A percentile compares a stretch with the other conserved stretches of the same genome.
Conservation (phyloP, 257 asterid species). For the Schizonepeta tenuifolia region DNA sequence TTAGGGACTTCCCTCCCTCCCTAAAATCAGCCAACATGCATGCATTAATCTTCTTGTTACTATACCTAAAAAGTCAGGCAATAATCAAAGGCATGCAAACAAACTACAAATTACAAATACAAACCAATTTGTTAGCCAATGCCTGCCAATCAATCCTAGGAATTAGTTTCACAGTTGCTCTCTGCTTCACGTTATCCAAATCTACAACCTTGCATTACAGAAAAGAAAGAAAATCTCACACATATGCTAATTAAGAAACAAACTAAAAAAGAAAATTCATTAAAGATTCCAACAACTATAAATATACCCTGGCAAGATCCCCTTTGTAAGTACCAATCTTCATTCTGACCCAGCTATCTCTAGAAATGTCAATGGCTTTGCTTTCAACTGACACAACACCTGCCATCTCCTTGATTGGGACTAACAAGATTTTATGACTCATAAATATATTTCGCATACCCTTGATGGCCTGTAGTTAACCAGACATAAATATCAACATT, state of each 20-base stretch:
- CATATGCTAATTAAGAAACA: neutral
- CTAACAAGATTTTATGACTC: slow-evolving; percentile 61
- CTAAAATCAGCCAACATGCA: slow-evolving; percentile 46
- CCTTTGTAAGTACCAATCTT: slow-evolving; percentile 88
- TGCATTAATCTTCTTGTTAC: slow-evolving; percentile 12
- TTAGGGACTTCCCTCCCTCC: slow-evolving; percentile 81
- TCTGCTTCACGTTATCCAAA: slow-evolving; percentile 86
- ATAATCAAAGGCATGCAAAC: neutral
- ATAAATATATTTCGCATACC: slow-evolving; percentile 85
- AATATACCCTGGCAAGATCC: slow-evolving; percentile 81
- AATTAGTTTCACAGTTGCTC: slow-evolving; percentile 79
- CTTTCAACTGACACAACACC: slow-evolving; percentile 96
- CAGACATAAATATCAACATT: slow-evolving; percentile 21
- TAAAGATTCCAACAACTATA: neutral
- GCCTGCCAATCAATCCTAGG: slow-evolving; percentile 95
- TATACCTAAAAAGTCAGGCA: neutral
- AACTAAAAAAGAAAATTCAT: neutral
- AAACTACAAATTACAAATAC: slow-evolving; percentile 29
- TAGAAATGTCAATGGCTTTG: slow-evolving; percentile 81
- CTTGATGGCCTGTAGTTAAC: slow-evolving; percentile 67
- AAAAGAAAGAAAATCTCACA: slow-evolving; percentile 20
- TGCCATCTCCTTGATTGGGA: slow-evolving; percentile 98
- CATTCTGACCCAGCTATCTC: slow-evolving; percentile 96
- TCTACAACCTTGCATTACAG: slow-evolving; percentile 68
- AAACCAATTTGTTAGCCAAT: slow-evolving; percentile 78